Percentiles rank a stretch among this genome's conserved stretches.
Evolutionary conservation across 2,329 filamentous ascomycete species (phyloP).

Genomic region (Coniella vitis): DNA sequence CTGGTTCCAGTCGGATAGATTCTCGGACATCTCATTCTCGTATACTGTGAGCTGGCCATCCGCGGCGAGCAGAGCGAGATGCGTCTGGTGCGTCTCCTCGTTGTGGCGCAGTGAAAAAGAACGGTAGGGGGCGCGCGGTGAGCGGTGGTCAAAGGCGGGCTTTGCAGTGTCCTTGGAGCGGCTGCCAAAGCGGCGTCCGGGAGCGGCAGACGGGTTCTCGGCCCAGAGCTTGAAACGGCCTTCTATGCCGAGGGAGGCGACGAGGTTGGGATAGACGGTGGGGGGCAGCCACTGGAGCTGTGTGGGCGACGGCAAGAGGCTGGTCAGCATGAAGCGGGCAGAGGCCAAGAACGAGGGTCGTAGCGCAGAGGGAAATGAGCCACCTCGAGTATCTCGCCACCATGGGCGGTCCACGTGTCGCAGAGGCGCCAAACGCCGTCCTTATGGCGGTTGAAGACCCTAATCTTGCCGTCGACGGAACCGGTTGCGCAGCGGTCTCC

Average conservation of each 20-base stretch:
- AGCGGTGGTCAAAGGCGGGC: slow-evolving; percentile 49
- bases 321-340: background rate
- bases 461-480: slow-evolving; percentile 86
- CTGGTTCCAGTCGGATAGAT: slow-evolving; percentile 66
- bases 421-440: slow-evolving; percentile 71
- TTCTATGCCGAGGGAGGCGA: slow-evolving; percentile 84
- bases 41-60: slow-evolving; percentile 75
- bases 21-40: slow-evolving; percentile 81
- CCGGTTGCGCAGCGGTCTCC: slow-evolving; percentile 87
- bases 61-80: slow-evolving; percentile 75
- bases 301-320: slow-evolving; percentile 6
- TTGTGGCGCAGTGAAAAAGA: slow-evolving; percentile 82
- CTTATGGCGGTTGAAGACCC: slow-evolving; percentile 80
- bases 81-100: slow-evolving; percentile 72
- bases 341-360: background rate
- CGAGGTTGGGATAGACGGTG: slow-evolving; percentile 75
- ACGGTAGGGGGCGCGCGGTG: slow-evolving; percentile 60
- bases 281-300: slow-evolving; percentile 92
- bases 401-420: slow-evolving; percentile 86
- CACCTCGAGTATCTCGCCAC: slow-evolving; percentile 84
- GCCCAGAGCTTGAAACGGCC: slow-evolving; percentile 89
- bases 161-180: slow-evolving; percentile 40
- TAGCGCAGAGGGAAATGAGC: slow-evolving; percentile 24
- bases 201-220: slow-evolving; percentile 75
- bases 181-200: slow-evolving; percentile 73